Percentiles rank a stretch among this genome's conserved stretches.
Conservation (phyloP, 306 rosid species). For the Abrus precatorius region DNA sequence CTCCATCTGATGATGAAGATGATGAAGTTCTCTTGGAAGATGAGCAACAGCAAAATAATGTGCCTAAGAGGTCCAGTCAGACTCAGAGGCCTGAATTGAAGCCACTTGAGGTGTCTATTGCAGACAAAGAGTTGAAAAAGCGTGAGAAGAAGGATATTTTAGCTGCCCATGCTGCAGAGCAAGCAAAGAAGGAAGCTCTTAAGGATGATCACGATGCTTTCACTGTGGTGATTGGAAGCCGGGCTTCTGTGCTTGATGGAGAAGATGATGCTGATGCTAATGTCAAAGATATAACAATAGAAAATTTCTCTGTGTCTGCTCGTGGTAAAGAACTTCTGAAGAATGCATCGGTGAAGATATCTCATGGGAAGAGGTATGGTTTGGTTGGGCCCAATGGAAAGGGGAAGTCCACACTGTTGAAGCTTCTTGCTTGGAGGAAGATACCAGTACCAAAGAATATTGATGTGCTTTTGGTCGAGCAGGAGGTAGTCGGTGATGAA, state of each 20-base stretch:
- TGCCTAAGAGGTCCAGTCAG: slow-evolving; percentile 39
- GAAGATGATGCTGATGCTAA: slow-evolving; percentile 68
- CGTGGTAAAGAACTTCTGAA: slow-evolving; percentile 67
- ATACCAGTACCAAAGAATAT: slow-evolving; percentile 84
- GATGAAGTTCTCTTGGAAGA: slow-evolving; percentile 55
- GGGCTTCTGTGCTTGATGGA: slow-evolving; percentile 72
- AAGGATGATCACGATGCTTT: slow-evolving; percentile 81
- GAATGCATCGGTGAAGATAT: slow-evolving; percentile 65
- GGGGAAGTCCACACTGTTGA: slow-evolving; percentile 82
- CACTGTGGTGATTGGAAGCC: slow-evolving; percentile 76
- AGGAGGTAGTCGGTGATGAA: slow-evolving; percentile 83
- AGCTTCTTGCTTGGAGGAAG: slow-evolving; percentile 93
- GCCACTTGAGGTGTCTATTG: slow-evolving; percentile 55
- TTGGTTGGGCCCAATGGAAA: slow-evolving; percentile 78
- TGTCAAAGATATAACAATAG: slow-evolving; percentile 67
- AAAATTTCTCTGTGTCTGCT: slow-evolving; percentile 65
- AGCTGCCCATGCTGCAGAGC: slow-evolving; percentile 62
- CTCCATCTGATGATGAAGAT: slow-evolving; percentile 74
- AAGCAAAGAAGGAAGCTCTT: slow-evolving; percentile 69
- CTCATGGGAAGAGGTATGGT: slow-evolving; percentile 78
- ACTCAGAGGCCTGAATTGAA: slow-evolving; percentile 51
- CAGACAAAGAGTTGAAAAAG: slow-evolving; percentile 61
- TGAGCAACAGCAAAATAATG: slow-evolving; percentile 38
- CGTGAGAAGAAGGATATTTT: slow-evolving; percentile 73
- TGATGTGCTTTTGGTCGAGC: slow-evolving; percentile 85